A percentile compares a stretch with the other conserved stretches of the same genome.
Evolutionary conservation across 2,329 filamentous ascomycete genomes (phyloP).

Genomic region (Nemania diffusa): DNA sequence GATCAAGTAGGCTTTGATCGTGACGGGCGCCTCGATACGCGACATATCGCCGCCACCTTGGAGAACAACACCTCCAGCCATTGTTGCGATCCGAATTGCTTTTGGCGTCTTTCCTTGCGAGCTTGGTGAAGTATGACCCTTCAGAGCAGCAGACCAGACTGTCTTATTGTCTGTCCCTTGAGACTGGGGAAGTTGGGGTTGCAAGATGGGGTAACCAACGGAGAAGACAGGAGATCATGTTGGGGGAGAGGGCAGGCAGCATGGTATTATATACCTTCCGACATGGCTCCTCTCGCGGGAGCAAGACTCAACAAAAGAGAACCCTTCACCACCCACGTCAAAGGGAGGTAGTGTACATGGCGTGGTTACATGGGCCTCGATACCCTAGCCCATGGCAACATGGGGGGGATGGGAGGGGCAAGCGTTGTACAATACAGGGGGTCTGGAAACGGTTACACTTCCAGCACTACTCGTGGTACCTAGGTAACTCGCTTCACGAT

Average conservation of each 20-base stretch:
- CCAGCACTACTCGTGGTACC: not conserved
- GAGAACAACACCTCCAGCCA: conserved; percentile 47
- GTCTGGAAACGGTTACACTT: conserved; percentile 39
- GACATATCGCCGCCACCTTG: conserved; percentile 61
- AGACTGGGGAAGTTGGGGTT: conserved; percentile 31
- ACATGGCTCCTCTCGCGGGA: conserved; percentile 26
- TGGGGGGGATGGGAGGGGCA: conserved; percentile 21
- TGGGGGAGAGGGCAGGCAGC: conserved; percentile 34
- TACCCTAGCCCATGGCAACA: conserved; percentile 30
- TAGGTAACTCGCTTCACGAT: conserved; percentile 27
- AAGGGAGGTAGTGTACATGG: conserved; percentile 28
- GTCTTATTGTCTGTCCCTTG: conserved; percentile 35
- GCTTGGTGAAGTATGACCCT: conserved; percentile 32
- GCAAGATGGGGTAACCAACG: conserved; percentile 39
- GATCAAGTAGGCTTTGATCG: conserved; percentile 74
- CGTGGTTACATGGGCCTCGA: conserved; percentile 36
- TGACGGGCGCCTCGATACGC: conserved; percentile 74
- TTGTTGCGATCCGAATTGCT: conserved; percentile 34
- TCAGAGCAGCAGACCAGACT: conserved; percentile 36
- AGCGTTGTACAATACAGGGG: conserved; percentile 30
- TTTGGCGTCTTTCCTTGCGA: conserved; percentile 33
- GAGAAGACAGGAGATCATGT: conserved; percentile 31
- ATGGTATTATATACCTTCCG: conserved; percentile 43
- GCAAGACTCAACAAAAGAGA: conserved; percentile 30
- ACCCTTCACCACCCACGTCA: conserved; percentile 27